Evolutionary conservation across 2,329 filamentous ascomycete genomes (phyloP).

Genomic region (Aurifilum marmelostoma): DNA sequence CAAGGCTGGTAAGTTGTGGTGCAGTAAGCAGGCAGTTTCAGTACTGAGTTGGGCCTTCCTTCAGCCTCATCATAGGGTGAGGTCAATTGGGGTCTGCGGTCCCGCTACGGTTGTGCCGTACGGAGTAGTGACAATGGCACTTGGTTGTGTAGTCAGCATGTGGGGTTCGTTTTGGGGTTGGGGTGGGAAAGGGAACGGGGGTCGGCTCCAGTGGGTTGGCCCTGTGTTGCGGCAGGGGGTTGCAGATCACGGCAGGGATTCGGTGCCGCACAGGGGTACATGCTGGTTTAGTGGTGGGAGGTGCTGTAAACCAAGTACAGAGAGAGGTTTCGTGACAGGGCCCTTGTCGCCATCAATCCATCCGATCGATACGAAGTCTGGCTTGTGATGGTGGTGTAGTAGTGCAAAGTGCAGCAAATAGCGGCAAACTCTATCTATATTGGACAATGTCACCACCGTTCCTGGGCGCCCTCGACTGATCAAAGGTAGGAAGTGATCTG

Average conservation of each 20-base stretch:
- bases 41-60: neutral
- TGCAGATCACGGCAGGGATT: neutral
- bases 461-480: neutral
- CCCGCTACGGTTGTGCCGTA: neutral
- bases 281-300: neutral
- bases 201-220: neutral
- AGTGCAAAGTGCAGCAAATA: neutral
- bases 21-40: no score
- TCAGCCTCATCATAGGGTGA: conserved; percentile 7
- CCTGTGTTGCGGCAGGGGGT: neutral
- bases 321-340: no score
- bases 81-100: neutral
- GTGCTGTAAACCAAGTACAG: no score
- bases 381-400: neutral
- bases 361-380: neutral
- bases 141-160: neutral
- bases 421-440: neutral
- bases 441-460: neutral
- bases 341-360: neutral
- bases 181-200: neutral
- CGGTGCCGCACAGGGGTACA: neutral
- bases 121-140: no score
- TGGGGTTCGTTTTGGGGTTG: neutral
- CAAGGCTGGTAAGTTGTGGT: no score
- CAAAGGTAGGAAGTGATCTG: neutral